Evolutionary conservation across 768 basidiomycete species (phyloP), one percentile per base, ranked within the genome.

Genomic region (Coprinopsis sp.): DNA sequence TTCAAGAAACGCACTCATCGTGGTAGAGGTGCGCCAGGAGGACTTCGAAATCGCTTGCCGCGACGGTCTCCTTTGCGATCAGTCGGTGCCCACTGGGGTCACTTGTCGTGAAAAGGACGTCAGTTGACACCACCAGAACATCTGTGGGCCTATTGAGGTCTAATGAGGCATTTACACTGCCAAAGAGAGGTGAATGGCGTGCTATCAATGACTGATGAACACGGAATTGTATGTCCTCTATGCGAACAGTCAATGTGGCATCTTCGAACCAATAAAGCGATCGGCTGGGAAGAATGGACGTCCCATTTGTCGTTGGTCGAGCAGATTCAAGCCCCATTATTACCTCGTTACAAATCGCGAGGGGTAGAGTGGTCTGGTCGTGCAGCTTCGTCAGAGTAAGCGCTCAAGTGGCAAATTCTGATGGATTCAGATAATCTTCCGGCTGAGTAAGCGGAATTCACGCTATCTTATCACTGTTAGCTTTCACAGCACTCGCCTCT

Each of bases 1-100:
- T 21, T 23, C 7, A 37, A 38, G 16, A 16, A 47, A 76, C 81
- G 71, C 63, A 87, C 86, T 61, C 61, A 56, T 86, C 79, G 56
- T 84, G 79, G 57, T 87, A 87, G 24, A 87, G 56, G 62, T 84
- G 76, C 48, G 72, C 71, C n/a, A 87, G 63, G 38, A 88, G 59
- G 1, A 66, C 69, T 38, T 76, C 74, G 5, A 84, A 69, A 57
- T 87, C 84, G 33, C 60, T 56, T 13, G 34, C 37, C 8, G 14
- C 66, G 61, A 30, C 55, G 58, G 39, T 77, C 66, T 25, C 62
- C 58, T 56, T 58, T 37, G 76, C 74, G 19, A 40, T 13, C 18
- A 57, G 33, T 14, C 24, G 27, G 44, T 29, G 33, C 14, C 36
- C 47, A 30, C 40, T 44, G 28, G 37, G 37, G 23, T 14, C 24